Evolutionary conservation across 495 filamentous ascomycete species (phyloP).

Genomic region (Parathielavia appendiculata): DNA sequence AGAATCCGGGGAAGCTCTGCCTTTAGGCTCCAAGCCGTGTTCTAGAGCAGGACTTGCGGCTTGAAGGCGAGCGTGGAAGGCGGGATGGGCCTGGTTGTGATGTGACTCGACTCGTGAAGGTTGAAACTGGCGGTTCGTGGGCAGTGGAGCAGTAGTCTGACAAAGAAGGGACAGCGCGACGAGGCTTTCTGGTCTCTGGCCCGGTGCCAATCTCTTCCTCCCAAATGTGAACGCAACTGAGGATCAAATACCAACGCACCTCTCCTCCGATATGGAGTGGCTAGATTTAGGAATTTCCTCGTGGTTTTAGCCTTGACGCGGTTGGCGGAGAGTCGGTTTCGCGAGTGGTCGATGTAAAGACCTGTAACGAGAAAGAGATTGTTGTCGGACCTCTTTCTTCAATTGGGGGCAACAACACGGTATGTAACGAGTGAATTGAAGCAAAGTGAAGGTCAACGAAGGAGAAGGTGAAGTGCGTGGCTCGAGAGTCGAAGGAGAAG

Average conservation of each 20-base stretch:
- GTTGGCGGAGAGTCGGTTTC: neutral
- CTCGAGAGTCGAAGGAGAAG: slow-evolving; percentile 19
- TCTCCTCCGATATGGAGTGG: slow-evolving; percentile 14
- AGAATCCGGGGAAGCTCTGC: slow-evolving; percentile 7
- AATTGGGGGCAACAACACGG: slow-evolving; percentile 11
- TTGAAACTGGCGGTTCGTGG: slow-evolving; percentile 10
- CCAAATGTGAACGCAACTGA: neutral
- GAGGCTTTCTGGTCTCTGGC: neutral
- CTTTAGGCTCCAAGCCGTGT: neutral
- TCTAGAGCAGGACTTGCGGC: neutral
- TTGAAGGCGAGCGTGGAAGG: neutral
- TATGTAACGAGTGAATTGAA: slow-evolving; percentile 36
- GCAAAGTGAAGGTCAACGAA: slow-evolving; percentile 22
- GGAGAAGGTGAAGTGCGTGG: slow-evolving; percentile 29
- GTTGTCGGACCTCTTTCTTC: slow-evolving; percentile 16
- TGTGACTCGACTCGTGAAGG: slow-evolving; percentile 12
- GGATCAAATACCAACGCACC: slow-evolving; percentile 20
- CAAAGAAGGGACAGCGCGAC: neutral
- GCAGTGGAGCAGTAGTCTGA: slow-evolving; percentile 3
- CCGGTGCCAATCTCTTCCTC: neutral
- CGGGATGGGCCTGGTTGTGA: slow-evolving; percentile 11
- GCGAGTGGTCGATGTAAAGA: neutral
- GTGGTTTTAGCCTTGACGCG: neutral
- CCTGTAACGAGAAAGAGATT: slow-evolving; percentile 9
- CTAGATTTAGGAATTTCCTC: slow-evolving; percentile 9